Evolutionary conservation across 78 protist species (phyloP), one percentile per base, ranked within the genome.

Genomic region (Protostelium mycophagum): DNA sequence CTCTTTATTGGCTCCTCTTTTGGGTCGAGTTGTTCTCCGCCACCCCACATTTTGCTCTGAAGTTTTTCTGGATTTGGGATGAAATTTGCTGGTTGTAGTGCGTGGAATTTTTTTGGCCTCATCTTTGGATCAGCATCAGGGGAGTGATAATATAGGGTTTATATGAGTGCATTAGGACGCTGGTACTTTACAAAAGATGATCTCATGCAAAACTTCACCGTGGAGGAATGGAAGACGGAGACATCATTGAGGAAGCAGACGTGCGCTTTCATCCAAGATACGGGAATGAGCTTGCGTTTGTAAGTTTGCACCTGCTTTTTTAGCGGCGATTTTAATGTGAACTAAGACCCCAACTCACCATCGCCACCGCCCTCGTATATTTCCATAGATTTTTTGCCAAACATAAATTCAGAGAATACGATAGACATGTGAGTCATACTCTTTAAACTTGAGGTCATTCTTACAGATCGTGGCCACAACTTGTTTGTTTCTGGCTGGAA

Each of bases 331-430:
- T 51, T 51, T 51, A 51, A 51, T 51, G 73, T 16, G 5, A 25
- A 16, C 16, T 5, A 51, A 96, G 98, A 23, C 97, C 97, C 38
- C 97, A 96, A 39, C 35, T 95, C 84, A 90, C 97, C 36, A 96
- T 96, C 0, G 97, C 95, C 38, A 96, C 98, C 28, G 96, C 96
- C 5, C 91, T 91, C 28, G 96, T 96, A 25, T 96, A 90, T 86
- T 95, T 94, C 90, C 98, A 97, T n/a, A 91, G 98, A 63, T 97
- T 97, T 39, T 97, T 89, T 87, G 89, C 91, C 38, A 36, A 91
- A 38, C 73, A 90, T 39, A 94, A 97, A 38, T 90, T 94, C 90
- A 91, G 87, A 86, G 83, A 87, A 16, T 91, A 84, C 63, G 95
- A 94, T 36, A 90, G 91, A 28, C 83, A 90, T 0, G 90, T 91